A percentile compares a stretch with the other conserved stretches of the same genome.
phyloP scores from a whole-genome alignment of 805 yeast species.

The Scheffersomyces spartinae region DNA sequence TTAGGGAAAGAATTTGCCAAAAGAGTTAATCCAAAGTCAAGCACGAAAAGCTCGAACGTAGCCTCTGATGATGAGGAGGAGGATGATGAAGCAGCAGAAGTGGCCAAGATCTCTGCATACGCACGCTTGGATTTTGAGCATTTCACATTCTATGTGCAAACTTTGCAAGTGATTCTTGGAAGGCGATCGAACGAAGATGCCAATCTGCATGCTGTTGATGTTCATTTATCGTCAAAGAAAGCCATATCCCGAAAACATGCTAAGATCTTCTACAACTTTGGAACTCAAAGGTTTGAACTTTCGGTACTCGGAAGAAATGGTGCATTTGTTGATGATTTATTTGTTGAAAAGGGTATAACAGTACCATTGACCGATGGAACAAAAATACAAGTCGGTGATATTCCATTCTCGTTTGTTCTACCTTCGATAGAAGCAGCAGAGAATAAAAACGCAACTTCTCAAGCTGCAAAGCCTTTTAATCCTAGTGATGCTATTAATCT shows the following conservation, averaged over 20 bases:
- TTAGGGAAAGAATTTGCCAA: too few relatives aligned
- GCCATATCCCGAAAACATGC: slow-evolving; percentile 94
- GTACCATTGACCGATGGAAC: slow-evolving; percentile 76
- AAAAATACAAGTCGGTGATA: slow-evolving; percentile 86
- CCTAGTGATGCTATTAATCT: slow-evolving; percentile 54
- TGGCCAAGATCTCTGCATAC: slow-evolving; percentile 43
- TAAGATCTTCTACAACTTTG: slow-evolving; percentile 91
- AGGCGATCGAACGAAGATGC: slow-evolving; percentile 54
- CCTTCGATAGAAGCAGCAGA: slow-evolving; percentile 50
- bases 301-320: slow-evolving; percentile 92
- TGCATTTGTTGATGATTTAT: slow-evolving; percentile 86
- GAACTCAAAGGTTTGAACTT: slow-evolving; percentile 87
- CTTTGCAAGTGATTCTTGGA: slow-evolving; percentile 89
- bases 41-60: too few relatives aligned
- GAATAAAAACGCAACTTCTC: slow-evolving; percentile 9
- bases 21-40: too few relatives aligned
- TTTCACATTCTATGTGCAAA: slow-evolving; percentile 92
- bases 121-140: slow-evolving; percentile 84
- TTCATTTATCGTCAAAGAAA: slow-evolving; percentile 83
- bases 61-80: too few relatives aligned
- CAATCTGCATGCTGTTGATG: slow-evolving; percentile 74
- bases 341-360: slow-evolving; percentile 84
- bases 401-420: slow-evolving; percentile 75
- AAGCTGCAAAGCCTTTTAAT: slow-evolving; percentile 31
- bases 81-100: too few relatives aligned